phyloP scores from a whole-genome alignment of 139 green algal species.

The Chlamydomonas urium region DNA sequence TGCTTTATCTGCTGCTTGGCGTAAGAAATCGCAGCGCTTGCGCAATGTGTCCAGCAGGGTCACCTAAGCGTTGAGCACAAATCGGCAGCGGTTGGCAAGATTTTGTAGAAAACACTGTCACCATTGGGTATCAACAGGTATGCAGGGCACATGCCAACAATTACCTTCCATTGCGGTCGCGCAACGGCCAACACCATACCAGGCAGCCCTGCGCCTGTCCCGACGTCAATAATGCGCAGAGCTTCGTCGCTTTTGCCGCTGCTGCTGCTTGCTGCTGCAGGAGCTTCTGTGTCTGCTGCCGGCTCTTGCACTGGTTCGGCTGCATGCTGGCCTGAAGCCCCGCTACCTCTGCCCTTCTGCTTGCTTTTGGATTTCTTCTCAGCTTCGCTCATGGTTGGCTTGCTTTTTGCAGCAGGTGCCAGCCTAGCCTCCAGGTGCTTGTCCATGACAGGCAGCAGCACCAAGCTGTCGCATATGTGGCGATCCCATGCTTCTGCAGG shows the following conservation, averaged over 20 bases:
- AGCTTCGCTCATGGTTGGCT: neutral
- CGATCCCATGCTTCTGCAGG: conserved; percentile 47
- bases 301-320: no score
- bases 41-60: conserved; percentile 78
- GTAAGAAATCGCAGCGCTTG: conserved; percentile 70
- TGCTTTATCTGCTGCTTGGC: conserved; percentile 26
- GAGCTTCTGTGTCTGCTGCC: neutral
- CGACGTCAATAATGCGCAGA: conserved; percentile 77
- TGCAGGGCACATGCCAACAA: neutral
- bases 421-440: neutral
- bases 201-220: conserved; percentile 83
- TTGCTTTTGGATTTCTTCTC: neutral
- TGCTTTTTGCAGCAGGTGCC: neutral
- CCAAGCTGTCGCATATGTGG: conserved; percentile 75
- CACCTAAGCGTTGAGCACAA: conserved; percentile 39
- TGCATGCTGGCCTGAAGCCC: no score
- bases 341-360: no score
- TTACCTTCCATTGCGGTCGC: conserved; percentile 63
- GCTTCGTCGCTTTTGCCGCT: neutral
- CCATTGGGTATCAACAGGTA: neutral
- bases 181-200: conserved; percentile 79
- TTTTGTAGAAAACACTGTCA: no score
- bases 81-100: neutral
- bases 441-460: conserved; percentile 72
- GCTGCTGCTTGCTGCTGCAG: conserved; percentile 4